phyloP scores from a whole-genome alignment of 2,329 filamentous ascomycete species.

The Botrytis elliptica region DNA sequence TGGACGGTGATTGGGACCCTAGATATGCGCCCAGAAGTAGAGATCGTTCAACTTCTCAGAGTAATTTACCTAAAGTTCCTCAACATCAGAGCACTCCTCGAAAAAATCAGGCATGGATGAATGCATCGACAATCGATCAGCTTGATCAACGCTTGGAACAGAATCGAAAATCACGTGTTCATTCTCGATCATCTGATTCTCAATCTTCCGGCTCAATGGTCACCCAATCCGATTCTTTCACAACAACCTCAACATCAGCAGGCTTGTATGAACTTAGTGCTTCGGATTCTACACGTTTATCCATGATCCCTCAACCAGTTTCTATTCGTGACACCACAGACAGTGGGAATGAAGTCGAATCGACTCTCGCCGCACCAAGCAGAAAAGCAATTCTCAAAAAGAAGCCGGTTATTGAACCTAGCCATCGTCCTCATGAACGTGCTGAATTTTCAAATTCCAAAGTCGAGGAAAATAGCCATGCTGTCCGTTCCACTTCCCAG shows the following conservation, averaged over 20 bases:
- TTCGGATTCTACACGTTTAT: not conserved
- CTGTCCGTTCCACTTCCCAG: not conserved
- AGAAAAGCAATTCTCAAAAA: not conserved
- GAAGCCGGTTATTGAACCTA: not conserved
- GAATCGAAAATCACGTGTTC: not conserved
- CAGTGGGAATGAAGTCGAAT: constrained; percentile 13
- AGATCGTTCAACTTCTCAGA: not conserved
- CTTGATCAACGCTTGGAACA: not conserved
- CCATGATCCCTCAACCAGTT: not conserved
- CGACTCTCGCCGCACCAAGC: not conserved
- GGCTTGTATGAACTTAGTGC: not conserved
- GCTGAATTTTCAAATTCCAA: not conserved
- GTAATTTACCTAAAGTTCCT: not conserved
- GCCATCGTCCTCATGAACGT: not conserved
- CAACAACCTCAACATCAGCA: not conserved
- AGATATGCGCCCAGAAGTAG: not conserved
- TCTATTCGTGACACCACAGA: constrained; percentile 5
- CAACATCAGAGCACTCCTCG: constrained; percentile 14
- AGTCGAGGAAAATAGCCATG: not conserved
- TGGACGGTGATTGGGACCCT: not conserved
- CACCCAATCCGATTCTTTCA: constrained; percentile 10
- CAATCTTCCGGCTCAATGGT: constrained; percentile 2
- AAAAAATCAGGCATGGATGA: not conserved
- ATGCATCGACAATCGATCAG: constrained; percentile 7
- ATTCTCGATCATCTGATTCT: constrained; percentile 5